Evolutionary conservation across 2,329 filamentous ascomycete species (phyloP), one percentile per base, ranked within the genome.

Genomic region (Clonostachys byssicola): DNA sequence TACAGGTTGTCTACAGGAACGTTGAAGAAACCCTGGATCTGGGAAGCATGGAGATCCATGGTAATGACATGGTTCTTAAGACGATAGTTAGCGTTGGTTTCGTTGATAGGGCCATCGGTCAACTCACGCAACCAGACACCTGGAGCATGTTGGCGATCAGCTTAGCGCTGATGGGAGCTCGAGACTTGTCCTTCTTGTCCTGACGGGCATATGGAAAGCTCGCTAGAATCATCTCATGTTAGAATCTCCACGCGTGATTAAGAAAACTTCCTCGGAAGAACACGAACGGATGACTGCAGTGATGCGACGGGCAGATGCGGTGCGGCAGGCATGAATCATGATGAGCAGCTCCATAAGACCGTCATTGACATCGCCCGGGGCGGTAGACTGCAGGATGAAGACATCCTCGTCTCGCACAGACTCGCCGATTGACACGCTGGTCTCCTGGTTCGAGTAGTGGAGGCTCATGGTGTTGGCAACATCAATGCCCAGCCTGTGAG

Each of bases 101-200:
- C 23, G 12, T 23, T n/a, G 18, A 14, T 45, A 12, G 40, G 43
- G 36, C 12, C 13, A 42, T 12, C 23, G 30, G 36, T 34, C 23
- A 16, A 59, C 66, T 42, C 63, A 69, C 66, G 68, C 90, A 95
- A 48, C 92, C 92, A 40, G 92, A 92, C 3, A 91, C 95, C 67
- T 95, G 90, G 47, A 97, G 78, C 92, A 97, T 96, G 71, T 97
- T 96, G 49, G 92, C 92, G 72, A 96, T 95, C 47, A 97, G 78
- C 67, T 94, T 95, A 18, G 92, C 92, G 40, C 89, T 95, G 66
- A 97, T 99, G 39, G 94, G 92, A n/a, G 94, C 92, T 54, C 92
- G 85, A 47, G 88, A 94, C 75, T 78, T 78, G 73, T 96, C 92
- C 72, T 97, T 97, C 77, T 97, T 97, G 70, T 97, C 94, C 71